Base-by-base conservation (phyloP, 2,329 filamentous ascomycete genomes). In the Aspergillus sp. region DNA sequence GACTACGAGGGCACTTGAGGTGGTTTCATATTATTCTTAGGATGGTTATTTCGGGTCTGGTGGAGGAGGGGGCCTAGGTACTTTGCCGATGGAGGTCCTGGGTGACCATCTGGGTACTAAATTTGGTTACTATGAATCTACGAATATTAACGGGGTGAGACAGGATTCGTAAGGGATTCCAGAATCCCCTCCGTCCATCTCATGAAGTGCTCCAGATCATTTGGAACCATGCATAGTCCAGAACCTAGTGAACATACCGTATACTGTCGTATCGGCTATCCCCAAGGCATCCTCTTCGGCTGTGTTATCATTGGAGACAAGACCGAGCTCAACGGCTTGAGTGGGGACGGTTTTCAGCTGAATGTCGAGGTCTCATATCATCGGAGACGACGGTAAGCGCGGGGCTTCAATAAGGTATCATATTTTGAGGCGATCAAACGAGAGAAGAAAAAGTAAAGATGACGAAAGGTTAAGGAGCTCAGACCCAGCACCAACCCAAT, bases 101-200 rank as follows among this genome's bases (percentile, higher is more conserved):
- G 26, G 22, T 4, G 26, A 30, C 26, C 26, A 30, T 11, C 26
- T 30, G 26, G 26, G 26, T 30, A 30, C 26, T 30, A 30, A 30
- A 30, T 30, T 30, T 30, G 26, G 26, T 9, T 11, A 7, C 9
- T 30, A 30, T 8, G 26, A 3, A 30, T 22, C 5, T 1, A 30
- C 9, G 9, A 22, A 22, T 30, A 30, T 30, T 30, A 9, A 10
- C 10, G 26, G 26, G 26, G 50, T 52, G 50, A 52, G 50, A 52
- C 50, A 52, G 22, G 36, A 48, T 45, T 52, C 38, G 50, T 52
- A 52, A 46, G 44, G 49, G 17, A 33, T 49, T 44, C 40, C 47
- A 44, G 26, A 44, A 43, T 19, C 32, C 19, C 32, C 32, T 33
- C 14, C 9, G 43, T 16, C 16, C 24, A 20, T 17, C 16, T n/a